A percentile compares a stretch with the other conserved stretches of the same genome.
phyloP scores from a whole-genome alignment of 2,329 filamentous ascomycete genomes.

The Trichoderma polysporum region DNA sequence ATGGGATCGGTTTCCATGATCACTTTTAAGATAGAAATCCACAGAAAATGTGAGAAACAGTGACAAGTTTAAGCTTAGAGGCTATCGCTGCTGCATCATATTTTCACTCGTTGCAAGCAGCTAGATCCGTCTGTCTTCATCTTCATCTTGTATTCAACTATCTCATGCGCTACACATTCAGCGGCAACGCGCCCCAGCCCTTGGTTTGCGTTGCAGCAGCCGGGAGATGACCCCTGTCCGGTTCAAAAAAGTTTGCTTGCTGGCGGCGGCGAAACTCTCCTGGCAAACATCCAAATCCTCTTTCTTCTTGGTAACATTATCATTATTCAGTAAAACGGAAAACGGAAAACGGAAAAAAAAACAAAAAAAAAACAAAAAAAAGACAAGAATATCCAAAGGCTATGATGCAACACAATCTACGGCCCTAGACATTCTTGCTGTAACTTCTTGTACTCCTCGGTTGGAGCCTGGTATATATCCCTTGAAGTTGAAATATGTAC shows the following conservation, averaged over 20 bases:
- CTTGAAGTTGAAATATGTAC: conserved; percentile 19
- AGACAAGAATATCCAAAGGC: neutral
- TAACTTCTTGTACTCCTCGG: neutral
- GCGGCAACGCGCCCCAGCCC: conserved; percentile 39
- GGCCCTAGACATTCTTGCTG: neutral
- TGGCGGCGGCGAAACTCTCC: neutral
- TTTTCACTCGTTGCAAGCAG: neutral
- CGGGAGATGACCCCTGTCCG: neutral
- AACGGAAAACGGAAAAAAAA: neutral
- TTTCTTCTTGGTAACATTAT: conserved; percentile 1
- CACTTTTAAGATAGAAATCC: neutral
- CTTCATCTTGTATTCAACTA: neutral
- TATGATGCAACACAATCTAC: neutral
- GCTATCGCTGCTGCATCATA: neutral
- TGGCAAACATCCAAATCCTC: conserved; percentile 1
- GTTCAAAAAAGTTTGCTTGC: conserved; percentile 3
- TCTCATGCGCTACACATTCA: conserved; percentile 29
- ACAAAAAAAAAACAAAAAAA: neutral
- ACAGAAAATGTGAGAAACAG: neutral
- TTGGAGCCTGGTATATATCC: conserved; percentile 1
- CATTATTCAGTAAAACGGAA: neutral
- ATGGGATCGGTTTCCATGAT: neutral
- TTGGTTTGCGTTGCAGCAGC: conserved; percentile 36
- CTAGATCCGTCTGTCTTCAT: neutral
- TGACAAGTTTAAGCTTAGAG: neutral